Base-by-base conservation (phyloP, 164 flowering plant genomes). In the Vitis rupestris region DNA sequence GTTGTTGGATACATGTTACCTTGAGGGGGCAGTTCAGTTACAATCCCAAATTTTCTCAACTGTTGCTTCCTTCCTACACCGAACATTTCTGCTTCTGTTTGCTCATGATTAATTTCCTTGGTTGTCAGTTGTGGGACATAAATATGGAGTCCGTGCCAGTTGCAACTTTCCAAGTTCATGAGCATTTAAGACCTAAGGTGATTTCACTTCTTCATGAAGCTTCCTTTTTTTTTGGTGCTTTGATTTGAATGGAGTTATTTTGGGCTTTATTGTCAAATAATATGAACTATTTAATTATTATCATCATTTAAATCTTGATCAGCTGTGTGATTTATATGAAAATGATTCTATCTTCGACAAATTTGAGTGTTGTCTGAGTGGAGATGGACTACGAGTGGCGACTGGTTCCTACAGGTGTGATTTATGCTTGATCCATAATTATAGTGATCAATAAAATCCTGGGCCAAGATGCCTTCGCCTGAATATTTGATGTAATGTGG, bases 81-180 rank as follows among this genome's bases (percentile, higher is more conserved):
- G 2, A 23, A 23, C 27, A 23, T 23, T 1, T 0, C 27, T 23
- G 27, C 27, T 23, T 23, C 27, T 23, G 27, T 23, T 23, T 23
- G 27, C 27, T 23, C 27, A 23, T 23, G 27, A 23, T 23, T 1
- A 23, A 23, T 68, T 79, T 59, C 51, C 63, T 51, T 78, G 54
- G 50, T 71, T 72, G 27, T 65, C 86, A 95, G 99, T 85, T 95
- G 67, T 95, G 99, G 99, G 99, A 95, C 76, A 87, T 95, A 72
- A 95, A 93, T 68, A 95, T 95, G 99, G 99, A 95, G 84, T 86
- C 99, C 54, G 98, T 97, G 72, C 99, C 99, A 59, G 97, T 95
- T 63, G 68, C 97, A 66, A 91, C 99, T 50, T 95, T 87, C 82
- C 94, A 90, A 83, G 99, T 95, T 81, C 99, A 95, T 72, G 99